These are phyloP conservation scores for Trichosporon coremiiforme DNA, from an alignment of 1,284 basidiomycete species.

Conservation along the genomic window DNA sequence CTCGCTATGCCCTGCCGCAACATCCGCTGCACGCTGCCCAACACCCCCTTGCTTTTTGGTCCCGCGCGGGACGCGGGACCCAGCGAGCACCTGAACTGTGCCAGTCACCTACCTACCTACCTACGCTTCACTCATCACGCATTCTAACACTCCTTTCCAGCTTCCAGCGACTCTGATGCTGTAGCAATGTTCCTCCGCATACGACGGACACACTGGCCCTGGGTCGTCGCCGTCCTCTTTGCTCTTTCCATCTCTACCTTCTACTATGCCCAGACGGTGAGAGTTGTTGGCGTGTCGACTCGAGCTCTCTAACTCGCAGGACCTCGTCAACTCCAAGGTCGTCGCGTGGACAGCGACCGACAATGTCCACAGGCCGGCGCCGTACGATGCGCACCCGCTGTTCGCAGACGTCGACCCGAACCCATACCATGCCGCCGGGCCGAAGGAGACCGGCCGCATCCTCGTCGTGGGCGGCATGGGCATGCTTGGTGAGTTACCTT, in stretches of 20 bases:
- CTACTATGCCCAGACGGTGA: slow-evolving; percentile 12
- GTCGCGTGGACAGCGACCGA: slow-evolving; percentile 7
- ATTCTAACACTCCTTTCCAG: not conserved
- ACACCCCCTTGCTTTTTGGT: not conserved
- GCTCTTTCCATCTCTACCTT: not conserved
- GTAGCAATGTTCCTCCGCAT: slow-evolving; percentile 15
- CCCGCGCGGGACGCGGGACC: not conserved
- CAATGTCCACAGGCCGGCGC: not conserved
- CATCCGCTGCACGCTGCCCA: not conserved
- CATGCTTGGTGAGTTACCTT: slow-evolving; percentile 1
- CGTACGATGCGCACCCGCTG: not conserved
- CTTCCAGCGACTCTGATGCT: not conserved
- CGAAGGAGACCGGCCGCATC: slow-evolving; percentile 8
- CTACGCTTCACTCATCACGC: no score
- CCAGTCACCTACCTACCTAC: not conserved
- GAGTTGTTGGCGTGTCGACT: not conserved
- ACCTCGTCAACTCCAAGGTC: slow-evolving; percentile 6
- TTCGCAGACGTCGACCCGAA: not conserved
- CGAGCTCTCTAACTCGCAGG: not conserved
- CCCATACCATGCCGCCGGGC: not conserved
- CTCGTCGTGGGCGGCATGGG: slow-evolving; percentile 15
- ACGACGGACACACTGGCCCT: slow-evolving; percentile 17
- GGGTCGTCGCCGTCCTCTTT: not conserved
- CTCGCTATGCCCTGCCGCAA: not conserved
- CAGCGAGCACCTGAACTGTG: not conserved